phyloP scores from a whole-genome alignment of 371 early-diverging fungal genomes.

The Mortierella sp. region DNA sequence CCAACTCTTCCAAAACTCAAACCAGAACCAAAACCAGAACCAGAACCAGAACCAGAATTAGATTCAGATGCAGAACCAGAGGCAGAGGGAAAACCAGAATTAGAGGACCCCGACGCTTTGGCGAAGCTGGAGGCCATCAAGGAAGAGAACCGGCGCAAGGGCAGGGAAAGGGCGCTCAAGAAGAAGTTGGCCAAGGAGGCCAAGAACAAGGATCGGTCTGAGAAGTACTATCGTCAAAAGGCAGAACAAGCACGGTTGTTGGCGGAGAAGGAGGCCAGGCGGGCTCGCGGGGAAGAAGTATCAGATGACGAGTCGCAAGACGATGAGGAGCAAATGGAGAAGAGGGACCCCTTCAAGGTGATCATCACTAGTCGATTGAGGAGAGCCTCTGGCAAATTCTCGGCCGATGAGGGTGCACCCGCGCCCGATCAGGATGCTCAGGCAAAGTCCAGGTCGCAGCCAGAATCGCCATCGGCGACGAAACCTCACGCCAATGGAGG shows the following conservation, averaged over 20 bases:
- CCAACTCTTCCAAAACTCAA: neutral
- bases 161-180: slow-evolving; percentile 13
- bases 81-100: neutral
- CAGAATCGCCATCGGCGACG: neutral
- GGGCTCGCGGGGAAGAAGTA: neutral
- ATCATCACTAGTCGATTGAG: neutral
- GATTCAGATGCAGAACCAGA: neutral
- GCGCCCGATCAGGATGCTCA: neutral
- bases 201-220: slow-evolving; percentile 26
- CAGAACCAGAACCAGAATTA: neutral
- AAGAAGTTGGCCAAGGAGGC: slow-evolving; percentile 24
- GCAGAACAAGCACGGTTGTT: slow-evolving; percentile 9
- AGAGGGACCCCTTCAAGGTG: neutral
- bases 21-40: neutral
- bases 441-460: neutral
- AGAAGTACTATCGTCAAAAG: slow-evolving; percentile 19
- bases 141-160: slow-evolving; percentile 6
- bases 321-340: neutral
- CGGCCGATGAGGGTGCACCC: neutral
- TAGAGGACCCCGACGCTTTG: neutral
- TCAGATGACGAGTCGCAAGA: neutral
- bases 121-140: slow-evolving; percentile 20
- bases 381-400: neutral
- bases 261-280: neutral
- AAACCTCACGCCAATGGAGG: neutral